A percentile compares a stretch with the other conserved stretches of the same genome.
Evolutionary conservation across 2,329 filamentous ascomycete genomes (phyloP).

Genomic region (Botrytis fragariae): DNA sequence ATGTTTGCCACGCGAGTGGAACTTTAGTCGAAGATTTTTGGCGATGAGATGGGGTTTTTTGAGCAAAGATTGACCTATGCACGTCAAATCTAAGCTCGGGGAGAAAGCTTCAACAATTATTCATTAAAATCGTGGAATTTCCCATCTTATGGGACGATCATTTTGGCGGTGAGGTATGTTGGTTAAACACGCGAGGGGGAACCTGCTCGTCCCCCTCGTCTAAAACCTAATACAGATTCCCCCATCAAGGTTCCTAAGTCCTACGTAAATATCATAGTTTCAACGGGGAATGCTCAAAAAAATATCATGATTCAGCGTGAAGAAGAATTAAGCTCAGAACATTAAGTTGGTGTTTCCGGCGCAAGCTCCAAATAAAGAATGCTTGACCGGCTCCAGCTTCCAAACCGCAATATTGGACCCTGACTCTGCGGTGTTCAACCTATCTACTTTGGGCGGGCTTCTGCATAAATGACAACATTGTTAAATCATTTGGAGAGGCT

Average conservation of each 20-base stretch:
- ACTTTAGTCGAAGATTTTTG: neutral
- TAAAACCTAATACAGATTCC: neutral
- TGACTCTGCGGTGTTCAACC: constrained; percentile 7
- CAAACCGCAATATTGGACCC: constrained; percentile 5
- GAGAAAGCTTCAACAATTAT: constrained; percentile 6
- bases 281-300: neutral
- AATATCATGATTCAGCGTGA: neutral
- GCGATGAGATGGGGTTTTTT: constrained; percentile 9
- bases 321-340: constrained; percentile 4
- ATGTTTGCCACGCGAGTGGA: constrained; percentile 14
- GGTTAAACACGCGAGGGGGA: neutral
- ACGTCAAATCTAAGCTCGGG: constrained; percentile 14
- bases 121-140: neutral
- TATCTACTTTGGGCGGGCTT: neutral
- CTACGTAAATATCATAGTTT: neutral
- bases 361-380: neutral
- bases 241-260: neutral
- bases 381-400: neutral
- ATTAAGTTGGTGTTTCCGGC: neutral
- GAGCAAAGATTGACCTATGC: constrained; percentile 13
- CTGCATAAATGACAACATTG: constrained; percentile 8
- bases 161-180: neutral
- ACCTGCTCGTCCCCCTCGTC: neutral
- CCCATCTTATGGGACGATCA: neutral
- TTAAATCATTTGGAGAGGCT: neutral